Evolutionary conservation across 2,329 filamentous ascomycete species (phyloP).

Genomic region (Apiospora pterosperma): DNA sequence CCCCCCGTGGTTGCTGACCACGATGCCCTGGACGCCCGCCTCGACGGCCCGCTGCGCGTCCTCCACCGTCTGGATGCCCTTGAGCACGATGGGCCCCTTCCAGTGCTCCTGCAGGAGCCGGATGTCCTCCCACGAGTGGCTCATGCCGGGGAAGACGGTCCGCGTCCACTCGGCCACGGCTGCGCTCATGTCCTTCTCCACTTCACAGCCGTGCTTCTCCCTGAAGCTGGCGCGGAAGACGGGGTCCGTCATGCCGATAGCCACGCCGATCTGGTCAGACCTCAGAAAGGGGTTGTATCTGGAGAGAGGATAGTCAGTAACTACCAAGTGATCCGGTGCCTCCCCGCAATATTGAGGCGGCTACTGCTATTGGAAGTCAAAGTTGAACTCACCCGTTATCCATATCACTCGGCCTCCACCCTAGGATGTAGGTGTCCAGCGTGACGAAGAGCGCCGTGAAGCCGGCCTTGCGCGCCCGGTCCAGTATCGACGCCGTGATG

Average conservation of each 20-base stretch:
- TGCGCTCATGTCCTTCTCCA: constrained; percentile 18
- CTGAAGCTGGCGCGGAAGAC: constrained; percentile 21
- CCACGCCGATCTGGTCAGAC: constrained; percentile 23
- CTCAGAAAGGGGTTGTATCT: constrained; percentile 24
- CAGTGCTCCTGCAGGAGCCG: constrained; percentile 21
- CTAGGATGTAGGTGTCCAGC: constrained; percentile 24
- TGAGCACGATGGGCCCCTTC: constrained; percentile 27
- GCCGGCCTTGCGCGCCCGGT: constrained; percentile 16
- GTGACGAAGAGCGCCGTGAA: constrained; percentile 22
- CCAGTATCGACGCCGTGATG: constrained; percentile 20
- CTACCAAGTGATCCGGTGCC: rapidly evolving
- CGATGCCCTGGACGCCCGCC: constrained; percentile 31
- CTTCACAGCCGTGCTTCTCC: constrained; percentile 14
- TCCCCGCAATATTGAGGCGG: too few relatives aligned
- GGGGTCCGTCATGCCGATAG: constrained; percentile 22
- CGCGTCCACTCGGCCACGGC: constrained; percentile 22
- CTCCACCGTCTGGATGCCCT: constrained; percentile 28
- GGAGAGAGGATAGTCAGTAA: not conserved
- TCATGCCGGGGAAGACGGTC: constrained; percentile 22
- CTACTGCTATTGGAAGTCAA: not conserved
- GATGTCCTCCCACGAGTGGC: constrained; percentile 22
- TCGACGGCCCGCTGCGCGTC: constrained; percentile 21
- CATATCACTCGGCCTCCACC: constrained; percentile 24
- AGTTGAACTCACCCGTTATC: constrained; percentile 16
- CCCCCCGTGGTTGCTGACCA: constrained; percentile 58